Evolutionary conservation across 768 basidiomycete species (phyloP).

Genomic region (Tricholoma bakamatsutake): DNA sequence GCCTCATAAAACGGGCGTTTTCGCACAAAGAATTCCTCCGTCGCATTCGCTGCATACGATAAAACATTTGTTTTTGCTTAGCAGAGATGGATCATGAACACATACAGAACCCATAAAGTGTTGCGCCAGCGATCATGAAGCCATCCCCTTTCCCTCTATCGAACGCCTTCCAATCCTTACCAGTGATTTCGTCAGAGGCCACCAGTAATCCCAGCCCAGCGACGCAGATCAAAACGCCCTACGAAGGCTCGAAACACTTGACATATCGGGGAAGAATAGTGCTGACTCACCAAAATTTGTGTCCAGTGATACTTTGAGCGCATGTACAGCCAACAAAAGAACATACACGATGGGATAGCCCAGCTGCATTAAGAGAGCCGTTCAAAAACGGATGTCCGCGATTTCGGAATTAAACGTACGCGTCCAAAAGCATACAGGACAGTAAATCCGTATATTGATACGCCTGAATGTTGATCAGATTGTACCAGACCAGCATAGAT

Average conservation of each 20-base stretch:
- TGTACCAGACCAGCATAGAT: not conserved
- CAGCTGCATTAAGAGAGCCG: conserved; percentile 39
- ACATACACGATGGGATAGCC: conserved; percentile 85
- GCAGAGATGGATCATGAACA: conserved; percentile 11
- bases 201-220: conserved; percentile 78
- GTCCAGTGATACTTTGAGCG: conserved; percentile 78
- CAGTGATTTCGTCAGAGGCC: conserved; percentile 68
- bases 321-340: conserved; percentile 83
- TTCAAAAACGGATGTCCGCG: not conserved
- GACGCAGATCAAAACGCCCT: conserved; percentile 73
- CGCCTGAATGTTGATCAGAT: conserved; percentile 36
- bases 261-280: not conserved
- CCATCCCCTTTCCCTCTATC: conserved; percentile 72
- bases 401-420: conserved; percentile 38
- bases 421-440: conserved; percentile 90
- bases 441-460: conserved; percentile 83
- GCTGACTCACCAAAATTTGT: conserved; percentile 56
- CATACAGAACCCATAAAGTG: conserved; percentile 82
- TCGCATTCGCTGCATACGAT: conserved; percentile 61
- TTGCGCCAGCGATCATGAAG: conserved; percentile 84
- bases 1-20: conserved; percentile 76
- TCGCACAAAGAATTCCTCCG: conserved; percentile 84
- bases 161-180: conserved; percentile 66
- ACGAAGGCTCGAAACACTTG: not conserved
- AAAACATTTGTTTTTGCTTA: not conserved